Evolutionary conservation across 305 asterid genomes (phyloP), one percentile per base, ranked within the genome.

Genomic region (Striga hermonthica): DNA sequence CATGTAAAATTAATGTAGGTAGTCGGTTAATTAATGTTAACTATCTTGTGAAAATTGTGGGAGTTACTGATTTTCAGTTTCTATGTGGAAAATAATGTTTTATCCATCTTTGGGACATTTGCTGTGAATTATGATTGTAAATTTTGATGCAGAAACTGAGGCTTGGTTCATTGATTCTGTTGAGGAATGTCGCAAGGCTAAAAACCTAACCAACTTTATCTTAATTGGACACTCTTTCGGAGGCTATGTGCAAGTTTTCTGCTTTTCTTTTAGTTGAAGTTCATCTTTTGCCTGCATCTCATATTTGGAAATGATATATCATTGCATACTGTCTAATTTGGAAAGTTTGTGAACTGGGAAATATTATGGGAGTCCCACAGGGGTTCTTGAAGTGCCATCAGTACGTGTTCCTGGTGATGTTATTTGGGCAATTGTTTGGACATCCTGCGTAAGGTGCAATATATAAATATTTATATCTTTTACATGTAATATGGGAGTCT

Each of bases 351-450:
- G 88, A 80, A 69, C 73, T 91, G 70, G 98, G 97, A 69, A 91
- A 69, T 59, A 82, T 89, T 55, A 75, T 92, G 82, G 81, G 83
- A 16, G 89, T 92, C 50, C 95, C 96, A 43, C 78, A 73, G 69
- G 86, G 73, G 41, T 89, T 91, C 76, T 68, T 92, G 73, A 83
- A 81, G 74, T 90, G 98, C 66, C 98, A 92, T 68, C 98, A 11
- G 95, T 89, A 28, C 84, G 98, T 50, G 87, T 92, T 64, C 89
- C 88, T 39, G 97, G 98, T 62, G 98, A 92, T 56, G 97, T 92
- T 74, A 92, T 52, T 67, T 82, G 70, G 97, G 80, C 65, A 83
- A 92, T 61, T 83, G 84, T 13, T 80, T 91, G 88, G 98, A 91
- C 36, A 84, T 78, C 75, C 84, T 91, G 50, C 95, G 97, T 35